A percentile compares a stretch with the other conserved stretches of the same genome.
Evolutionary conservation across 768 basidiomycete species (phyloP).

Genomic region (Hygrophoropsis aurantiaca): DNA sequence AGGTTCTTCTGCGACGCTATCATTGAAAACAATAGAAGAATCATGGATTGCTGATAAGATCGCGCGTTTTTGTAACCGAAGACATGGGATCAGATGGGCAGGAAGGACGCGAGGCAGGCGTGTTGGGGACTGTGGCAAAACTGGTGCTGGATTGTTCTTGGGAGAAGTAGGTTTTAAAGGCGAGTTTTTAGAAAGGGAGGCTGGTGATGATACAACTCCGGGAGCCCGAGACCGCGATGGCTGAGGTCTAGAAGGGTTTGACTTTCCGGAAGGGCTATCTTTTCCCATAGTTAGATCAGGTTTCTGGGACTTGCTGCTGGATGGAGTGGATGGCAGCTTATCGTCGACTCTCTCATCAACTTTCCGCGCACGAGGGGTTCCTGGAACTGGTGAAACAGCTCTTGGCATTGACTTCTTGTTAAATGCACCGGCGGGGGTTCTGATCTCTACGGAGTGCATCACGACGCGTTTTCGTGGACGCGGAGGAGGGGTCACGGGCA

Average conservation of each 20-base stretch:
- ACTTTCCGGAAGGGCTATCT: conserved; percentile 9
- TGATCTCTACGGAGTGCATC: conserved; percentile 31
- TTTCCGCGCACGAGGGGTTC: neutral
- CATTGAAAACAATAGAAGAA: conserved; percentile 19
- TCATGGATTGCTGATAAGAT: conserved; percentile 48
- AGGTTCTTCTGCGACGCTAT: conserved; percentile 31
- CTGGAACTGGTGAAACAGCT: conserved; percentile 12
- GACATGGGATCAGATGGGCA: conserved; percentile 40
- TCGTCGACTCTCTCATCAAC: neutral
- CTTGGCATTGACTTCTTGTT: neutral
- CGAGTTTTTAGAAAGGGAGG: conserved; percentile 17
- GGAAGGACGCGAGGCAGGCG: conserved; percentile 34
- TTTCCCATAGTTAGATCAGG: conserved; percentile 1
- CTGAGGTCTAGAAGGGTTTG: conserved; percentile 14
- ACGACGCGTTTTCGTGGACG: conserved; percentile 17
- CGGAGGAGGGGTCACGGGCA: conserved; percentile 21
- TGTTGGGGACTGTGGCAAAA: conserved; percentile 9
- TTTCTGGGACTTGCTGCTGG: conserved; percentile 5
- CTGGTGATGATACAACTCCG: conserved; percentile 3
- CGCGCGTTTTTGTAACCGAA: conserved; percentile 58
- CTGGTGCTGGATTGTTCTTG: conserved; percentile 11
- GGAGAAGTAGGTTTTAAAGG: conserved; percentile 9
- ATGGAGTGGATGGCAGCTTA: conserved; percentile 18
- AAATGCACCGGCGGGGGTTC: conserved; percentile 17
- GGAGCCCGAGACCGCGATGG: conserved; percentile 15